Percentiles rank a stretch among this genome's conserved stretches.
phyloP scores from a whole-genome alignment of 768 basidiomycete species.

The Tricholoma bakamatsutake region DNA sequence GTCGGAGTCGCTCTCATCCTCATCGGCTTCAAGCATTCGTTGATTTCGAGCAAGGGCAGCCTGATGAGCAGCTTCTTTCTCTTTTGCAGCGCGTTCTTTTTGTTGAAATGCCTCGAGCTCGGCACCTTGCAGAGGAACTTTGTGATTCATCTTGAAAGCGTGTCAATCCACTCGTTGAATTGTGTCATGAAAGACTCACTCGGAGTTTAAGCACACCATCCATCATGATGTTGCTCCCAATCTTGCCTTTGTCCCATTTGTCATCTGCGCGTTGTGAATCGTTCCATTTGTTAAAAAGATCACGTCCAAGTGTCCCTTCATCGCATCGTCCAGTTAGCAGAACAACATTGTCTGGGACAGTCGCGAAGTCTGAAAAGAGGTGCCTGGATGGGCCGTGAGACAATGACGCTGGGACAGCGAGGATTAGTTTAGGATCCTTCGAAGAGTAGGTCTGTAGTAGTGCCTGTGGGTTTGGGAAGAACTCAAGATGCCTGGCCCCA shows the following conservation, averaged over 20 bases:
- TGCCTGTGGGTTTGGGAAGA: conserved; percentile 79
- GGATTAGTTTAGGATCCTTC: conserved; percentile 86
- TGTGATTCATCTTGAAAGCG: conserved; percentile 66
- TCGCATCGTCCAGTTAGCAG: conserved; percentile 78
- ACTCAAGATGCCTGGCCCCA: conserved; percentile 78
- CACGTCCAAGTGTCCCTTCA: conserved; percentile 71
- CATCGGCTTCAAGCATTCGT: conserved; percentile 90
- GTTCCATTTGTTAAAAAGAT: conserved; percentile 87
- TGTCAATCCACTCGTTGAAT: neutral
- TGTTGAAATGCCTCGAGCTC: conserved; percentile 81
- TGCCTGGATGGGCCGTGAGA: conserved; percentile 88
- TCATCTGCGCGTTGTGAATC: conserved; percentile 69
- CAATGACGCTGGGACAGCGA: conserved; percentile 88
- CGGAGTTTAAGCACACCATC: conserved; percentile 62
- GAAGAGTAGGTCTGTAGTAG: conserved; percentile 79
- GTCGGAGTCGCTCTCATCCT: conserved; percentile 77
- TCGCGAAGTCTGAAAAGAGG: conserved; percentile 83
- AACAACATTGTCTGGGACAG: conserved; percentile 78
- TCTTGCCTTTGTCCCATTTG: conserved; percentile 86
- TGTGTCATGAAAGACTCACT: conserved; percentile 33
- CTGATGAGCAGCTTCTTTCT: conserved; percentile 82
- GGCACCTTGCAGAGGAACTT: conserved; percentile 81
- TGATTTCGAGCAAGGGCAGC: conserved; percentile 79
- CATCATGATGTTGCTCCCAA: conserved; percentile 83
- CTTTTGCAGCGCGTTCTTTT: conserved; percentile 69